Conservation (phyloP, 164 flowering plant species). For the Magnolia sinica region DNA sequence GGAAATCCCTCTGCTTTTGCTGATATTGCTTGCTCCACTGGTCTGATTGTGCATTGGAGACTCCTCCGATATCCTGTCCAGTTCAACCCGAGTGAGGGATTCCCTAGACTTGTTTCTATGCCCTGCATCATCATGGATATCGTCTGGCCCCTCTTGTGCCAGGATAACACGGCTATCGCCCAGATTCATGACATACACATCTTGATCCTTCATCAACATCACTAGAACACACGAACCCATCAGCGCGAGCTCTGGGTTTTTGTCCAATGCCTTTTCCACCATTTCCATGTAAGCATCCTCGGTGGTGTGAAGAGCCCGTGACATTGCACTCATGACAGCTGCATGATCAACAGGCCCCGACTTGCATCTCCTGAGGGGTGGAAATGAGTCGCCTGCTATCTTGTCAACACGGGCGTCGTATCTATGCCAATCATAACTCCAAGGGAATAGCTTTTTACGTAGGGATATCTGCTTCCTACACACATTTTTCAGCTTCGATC, state of each 20-base stretch:
- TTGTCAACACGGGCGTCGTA: slow-evolving; percentile 34
- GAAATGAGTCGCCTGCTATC: slow-evolving; percentile 25
- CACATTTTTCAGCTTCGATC: slow-evolving; percentile 47
- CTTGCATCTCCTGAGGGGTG: slow-evolving; percentile 46
- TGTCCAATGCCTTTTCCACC: slow-evolving; percentile 45
- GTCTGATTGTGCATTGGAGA: slow-evolving; percentile 49
- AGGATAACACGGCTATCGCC: slow-evolving; percentile 68
- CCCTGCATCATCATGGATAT: slow-evolving; percentile 43
- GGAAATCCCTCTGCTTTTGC: slow-evolving; percentile 43
- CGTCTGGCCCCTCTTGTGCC: slow-evolving; percentile 50
- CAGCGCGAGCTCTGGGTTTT: slow-evolving; percentile 57
- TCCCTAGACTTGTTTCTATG: slow-evolving; percentile 49
- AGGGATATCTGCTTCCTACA: slow-evolving; percentile 52
- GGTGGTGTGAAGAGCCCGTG: slow-evolving; percentile 49
- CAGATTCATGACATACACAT: slow-evolving; percentile 68
- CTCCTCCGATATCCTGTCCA: slow-evolving; percentile 61
- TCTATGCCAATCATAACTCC: slow-evolving; percentile 72
- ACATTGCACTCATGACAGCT: slow-evolving; percentile 54
- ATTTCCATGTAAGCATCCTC: slow-evolving; percentile 61
- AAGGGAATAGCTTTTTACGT: slow-evolving; percentile 58
- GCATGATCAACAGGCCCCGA: slow-evolving; percentile 47
- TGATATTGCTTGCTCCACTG: slow-evolving; percentile 29
- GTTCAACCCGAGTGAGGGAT: slow-evolving; percentile 48
- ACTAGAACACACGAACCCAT: slow-evolving; percentile 72
- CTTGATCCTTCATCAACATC: slow-evolving; percentile 70